These are phyloP conservation scores for Saturnispora galanensis DNA, from an alignment of 805 yeast species.

Conservation along the genomic window DNA sequence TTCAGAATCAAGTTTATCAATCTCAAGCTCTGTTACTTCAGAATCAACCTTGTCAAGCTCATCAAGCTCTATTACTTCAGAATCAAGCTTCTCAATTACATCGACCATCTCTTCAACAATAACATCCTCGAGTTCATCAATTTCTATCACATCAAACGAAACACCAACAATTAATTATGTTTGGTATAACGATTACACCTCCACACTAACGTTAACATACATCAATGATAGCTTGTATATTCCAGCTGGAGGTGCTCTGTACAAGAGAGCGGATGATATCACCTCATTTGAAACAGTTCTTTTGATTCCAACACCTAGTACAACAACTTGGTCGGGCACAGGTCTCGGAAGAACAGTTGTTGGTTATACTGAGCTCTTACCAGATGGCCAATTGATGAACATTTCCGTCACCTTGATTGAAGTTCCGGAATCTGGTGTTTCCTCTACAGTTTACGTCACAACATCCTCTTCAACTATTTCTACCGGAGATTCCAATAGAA, in stretches of 20 bases:
- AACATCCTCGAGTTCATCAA: not conserved
- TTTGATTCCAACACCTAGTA: constrained; percentile 1
- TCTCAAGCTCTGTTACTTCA: not conserved
- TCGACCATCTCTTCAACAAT: not conserved
- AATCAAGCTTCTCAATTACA: not conserved
- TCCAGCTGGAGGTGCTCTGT: constrained; percentile 2
- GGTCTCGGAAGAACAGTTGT: not conserved
- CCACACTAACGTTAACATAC: not conserved
- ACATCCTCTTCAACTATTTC: not conserved
- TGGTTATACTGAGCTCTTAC: not conserved
- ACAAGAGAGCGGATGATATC: constrained; percentile 5
- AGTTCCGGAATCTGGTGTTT: not conserved
- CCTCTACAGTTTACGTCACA: not conserved
- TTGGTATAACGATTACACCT: constrained; percentile 1
- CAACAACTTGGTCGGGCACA: not conserved
- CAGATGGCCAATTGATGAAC: not conserved
- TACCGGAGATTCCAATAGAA: too few relatives aligned
- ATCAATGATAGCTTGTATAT: constrained; percentile 1
- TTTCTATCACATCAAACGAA: not conserved
- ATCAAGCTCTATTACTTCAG: not conserved
- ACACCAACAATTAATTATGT: not conserved
- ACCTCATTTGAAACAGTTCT: constrained; percentile 4
- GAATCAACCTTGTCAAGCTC: not conserved
- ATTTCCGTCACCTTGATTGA: not conserved
- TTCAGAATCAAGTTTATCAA: not conserved